phyloP scores from a whole-genome alignment of 768 basidiomycete species.

The Mycena capillaripes region DNA sequence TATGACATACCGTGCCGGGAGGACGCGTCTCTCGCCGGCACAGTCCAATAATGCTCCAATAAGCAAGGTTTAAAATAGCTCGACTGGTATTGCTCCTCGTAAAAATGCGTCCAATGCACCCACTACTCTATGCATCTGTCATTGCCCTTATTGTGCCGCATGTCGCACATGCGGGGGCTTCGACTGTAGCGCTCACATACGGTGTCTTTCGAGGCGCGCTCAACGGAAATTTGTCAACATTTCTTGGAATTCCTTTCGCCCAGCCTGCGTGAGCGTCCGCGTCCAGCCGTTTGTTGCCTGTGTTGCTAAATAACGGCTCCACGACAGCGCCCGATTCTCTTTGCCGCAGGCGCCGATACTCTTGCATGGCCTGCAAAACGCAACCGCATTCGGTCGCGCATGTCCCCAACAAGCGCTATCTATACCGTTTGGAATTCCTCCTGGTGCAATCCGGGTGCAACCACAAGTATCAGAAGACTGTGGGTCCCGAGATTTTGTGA shows the following conservation, averaged over 20 bases:
- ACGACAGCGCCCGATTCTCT: slow-evolving; percentile 11
- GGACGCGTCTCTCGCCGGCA: too few relatives aligned
- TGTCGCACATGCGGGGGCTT: neutral
- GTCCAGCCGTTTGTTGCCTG: neutral
- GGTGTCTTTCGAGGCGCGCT: slow-evolving; percentile 8
- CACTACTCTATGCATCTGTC: neutral
- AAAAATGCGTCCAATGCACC: neutral
- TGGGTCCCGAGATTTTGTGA: neutral
- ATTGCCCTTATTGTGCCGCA: neutral
- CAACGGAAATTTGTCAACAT: slow-evolving; percentile 12
- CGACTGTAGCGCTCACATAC: neutral
- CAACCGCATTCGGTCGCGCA: slow-evolving; percentile 7
- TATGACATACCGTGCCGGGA: too few relatives aligned
- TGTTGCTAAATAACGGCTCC: too few relatives aligned
- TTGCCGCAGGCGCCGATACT: neutral
- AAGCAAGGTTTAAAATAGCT: too few relatives aligned
- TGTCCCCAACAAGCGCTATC: slow-evolving; percentile 23
- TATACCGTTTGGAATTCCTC: neutral
- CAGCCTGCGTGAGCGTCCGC: slow-evolving; percentile 2
- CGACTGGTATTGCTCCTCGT: too few relatives aligned
- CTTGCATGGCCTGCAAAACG: slow-evolving; percentile 8
- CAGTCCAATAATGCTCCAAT: too few relatives aligned
- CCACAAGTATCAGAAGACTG: slow-evolving; percentile 32
- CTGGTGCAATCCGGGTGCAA: neutral
- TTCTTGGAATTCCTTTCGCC: slow-evolving; percentile 15